Base-by-base conservation (phyloP, 768 basidiomycete genomes). In the Candolleomyces eurysporus region DNA sequence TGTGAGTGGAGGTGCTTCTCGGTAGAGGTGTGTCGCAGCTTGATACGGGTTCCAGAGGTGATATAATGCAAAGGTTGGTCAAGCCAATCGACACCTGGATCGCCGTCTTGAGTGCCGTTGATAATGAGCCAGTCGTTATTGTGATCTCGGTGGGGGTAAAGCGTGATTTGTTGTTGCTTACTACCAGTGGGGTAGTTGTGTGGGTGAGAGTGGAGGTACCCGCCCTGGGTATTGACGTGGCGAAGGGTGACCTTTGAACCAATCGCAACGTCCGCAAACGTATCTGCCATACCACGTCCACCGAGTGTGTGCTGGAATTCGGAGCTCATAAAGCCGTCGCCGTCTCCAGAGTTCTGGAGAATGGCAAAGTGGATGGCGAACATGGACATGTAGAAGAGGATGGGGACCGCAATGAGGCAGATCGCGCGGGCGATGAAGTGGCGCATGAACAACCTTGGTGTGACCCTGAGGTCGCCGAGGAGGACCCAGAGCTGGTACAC, bases 311-410 rank as follows among this genome's bases (percentile, higher is more conserved):
- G 96, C 75, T 98, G 96, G 78, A 99, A 99, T 71, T 95, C 96
- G 2, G 94, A 92, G 76, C 92, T 96, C 97, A 99, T 99, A 75
- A 99, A 99, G 0, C 96, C 95, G 71, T 98, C 97, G 0, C 97
- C 97, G 57, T 98, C 96, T 36, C 97, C 97, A 2, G 92, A 91
- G 73, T 90, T 91, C 68, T 87, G 84, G 31, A 99, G 79, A 65
- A 99, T 83, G 69, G 88, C 69, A 76, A 98, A 98, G 72, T 99
- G 97, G 57, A 99, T 87, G 74, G 90, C 84, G 79, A 99, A 99
- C 92, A 97, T 97, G 70, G 79, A 72, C 92, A 98, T 95, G 78
- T 99, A 99, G 72, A 99, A 96, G 42, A 89, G 45, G 36, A 89
- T 70, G 4, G 97, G 96, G 4, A 99, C 71, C 36, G 79, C 80